Conservation (phyloP, 1,284 basidiomycete genomes). For the Papiliotrema flavescens region DNA sequence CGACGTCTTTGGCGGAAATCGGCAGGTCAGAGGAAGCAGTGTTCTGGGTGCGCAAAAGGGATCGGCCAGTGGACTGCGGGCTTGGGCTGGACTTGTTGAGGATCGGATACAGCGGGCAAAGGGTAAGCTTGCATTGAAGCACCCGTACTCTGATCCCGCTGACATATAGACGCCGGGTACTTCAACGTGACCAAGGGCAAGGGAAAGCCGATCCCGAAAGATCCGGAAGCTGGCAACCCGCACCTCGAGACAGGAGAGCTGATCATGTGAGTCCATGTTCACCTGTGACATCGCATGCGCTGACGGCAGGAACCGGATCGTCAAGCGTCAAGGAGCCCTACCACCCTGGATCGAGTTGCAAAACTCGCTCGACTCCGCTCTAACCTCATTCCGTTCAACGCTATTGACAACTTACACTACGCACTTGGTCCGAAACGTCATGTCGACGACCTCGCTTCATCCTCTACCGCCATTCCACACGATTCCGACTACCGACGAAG, state of each 20-base stretch:
- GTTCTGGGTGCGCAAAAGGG: slow-evolving; percentile 40
- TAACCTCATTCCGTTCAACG: slow-evolving; percentile 61
- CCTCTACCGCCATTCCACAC: slow-evolving; percentile 47
- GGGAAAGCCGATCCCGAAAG: slow-evolving; percentile 64
- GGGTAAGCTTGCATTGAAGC: slow-evolving; percentile 10
- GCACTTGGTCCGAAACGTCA: slow-evolving; percentile 59
- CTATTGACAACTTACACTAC: slow-evolving; percentile 53
- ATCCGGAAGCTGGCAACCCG: slow-evolving; percentile 70
- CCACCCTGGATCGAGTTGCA: slow-evolving; percentile 92
- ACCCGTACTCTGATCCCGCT: neutral
- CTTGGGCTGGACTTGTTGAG: slow-evolving; percentile 71
- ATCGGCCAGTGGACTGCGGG: slow-evolving; percentile 56
- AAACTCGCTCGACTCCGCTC: slow-evolving; percentile 58
- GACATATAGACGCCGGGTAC: slow-evolving; percentile 54
- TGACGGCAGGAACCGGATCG: slow-evolving; percentile 65
- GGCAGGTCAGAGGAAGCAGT: slow-evolving; percentile 49
- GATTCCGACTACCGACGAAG: slow-evolving; percentile 60
- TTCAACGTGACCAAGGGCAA: slow-evolving; percentile 71
- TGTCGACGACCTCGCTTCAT: slow-evolving; percentile 51
- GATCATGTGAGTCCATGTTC: slow-evolving; percentile 58
- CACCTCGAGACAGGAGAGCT: slow-evolving; percentile 65
- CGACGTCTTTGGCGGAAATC: slow-evolving; percentile 53
- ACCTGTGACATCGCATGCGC: too few species aligned
- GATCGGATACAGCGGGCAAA: slow-evolving; percentile 60
- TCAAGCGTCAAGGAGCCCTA: slow-evolving; percentile 75